These are phyloP conservation scores for Avena atlantica DNA, from an alignment of 176 grass and related monocot genomes.

Conservation along the genomic window DNA sequence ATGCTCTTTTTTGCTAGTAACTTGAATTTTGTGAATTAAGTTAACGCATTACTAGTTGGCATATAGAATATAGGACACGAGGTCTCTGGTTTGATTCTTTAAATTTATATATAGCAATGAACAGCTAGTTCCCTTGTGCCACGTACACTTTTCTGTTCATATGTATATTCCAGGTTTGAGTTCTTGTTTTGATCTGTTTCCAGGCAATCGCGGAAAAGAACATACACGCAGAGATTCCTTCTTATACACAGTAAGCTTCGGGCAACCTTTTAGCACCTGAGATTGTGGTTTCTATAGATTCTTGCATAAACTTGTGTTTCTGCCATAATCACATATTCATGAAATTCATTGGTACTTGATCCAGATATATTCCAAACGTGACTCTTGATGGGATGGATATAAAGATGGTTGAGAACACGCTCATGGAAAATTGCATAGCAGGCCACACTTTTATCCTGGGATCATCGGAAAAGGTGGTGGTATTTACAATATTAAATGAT, in stretches of 20 bases:
- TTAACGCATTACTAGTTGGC: conserved; percentile 6
- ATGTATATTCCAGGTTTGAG: conserved; percentile 19
- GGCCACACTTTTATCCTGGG: conserved; percentile 83
- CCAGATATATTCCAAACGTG: conserved; percentile 78
- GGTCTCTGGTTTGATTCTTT: conserved; percentile 23
- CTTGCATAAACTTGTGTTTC: conserved; percentile 15
- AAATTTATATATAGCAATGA: conserved; percentile 12
- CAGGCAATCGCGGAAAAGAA: conserved; percentile 75
- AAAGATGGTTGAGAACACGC: conserved; percentile 65
- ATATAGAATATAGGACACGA: neutral
- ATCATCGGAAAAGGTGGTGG: conserved; percentile 65
- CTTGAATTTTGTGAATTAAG: conserved; percentile 36
- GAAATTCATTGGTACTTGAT: conserved; percentile 44
- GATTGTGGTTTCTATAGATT: conserved; percentile 42
- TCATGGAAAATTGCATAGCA: conserved; percentile 65
- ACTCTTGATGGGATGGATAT: conserved; percentile 67
- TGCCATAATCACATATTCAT: conserved; percentile 31
- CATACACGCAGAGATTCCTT: conserved; percentile 74
- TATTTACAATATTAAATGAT: conserved; percentile 5
- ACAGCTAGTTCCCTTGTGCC: conserved; percentile 8
- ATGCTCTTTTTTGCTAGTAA: conserved; percentile 26
- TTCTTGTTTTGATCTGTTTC: conserved; percentile 37
- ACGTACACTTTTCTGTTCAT: conserved; percentile 3
- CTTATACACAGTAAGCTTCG: conserved; percentile 76
- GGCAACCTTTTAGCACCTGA: conserved; percentile 32